phyloP scores from a whole-genome alignment of 139 green algal species.

The Trebouxia sp. region DNA sequence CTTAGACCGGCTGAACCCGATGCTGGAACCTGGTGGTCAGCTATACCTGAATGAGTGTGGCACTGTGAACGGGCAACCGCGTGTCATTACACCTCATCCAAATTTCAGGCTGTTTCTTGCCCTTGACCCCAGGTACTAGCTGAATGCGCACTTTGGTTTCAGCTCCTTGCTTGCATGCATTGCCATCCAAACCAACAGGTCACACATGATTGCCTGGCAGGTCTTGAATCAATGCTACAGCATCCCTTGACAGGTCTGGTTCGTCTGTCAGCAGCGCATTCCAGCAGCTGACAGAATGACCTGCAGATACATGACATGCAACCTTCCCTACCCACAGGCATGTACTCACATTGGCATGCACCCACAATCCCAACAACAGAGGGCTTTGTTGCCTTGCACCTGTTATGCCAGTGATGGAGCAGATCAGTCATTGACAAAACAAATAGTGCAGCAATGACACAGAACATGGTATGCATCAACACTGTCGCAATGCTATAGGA shows the following conservation, averaged over 20 bases:
- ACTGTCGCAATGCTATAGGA: constrained; percentile 45
- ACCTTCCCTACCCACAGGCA: background rate
- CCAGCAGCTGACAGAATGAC: background rate
- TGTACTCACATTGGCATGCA: too few relatives aligned
- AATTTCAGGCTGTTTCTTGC: constrained; percentile 95
- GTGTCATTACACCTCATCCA: constrained; percentile 84
- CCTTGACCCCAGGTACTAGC: constrained; percentile 82
- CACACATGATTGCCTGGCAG: background rate
- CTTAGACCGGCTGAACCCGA: constrained; percentile 95
- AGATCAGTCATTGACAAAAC: too few relatives aligned
- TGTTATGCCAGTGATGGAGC: too few relatives aligned
- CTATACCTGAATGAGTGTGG: constrained; percentile 92
- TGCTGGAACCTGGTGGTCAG: constrained; percentile 85
- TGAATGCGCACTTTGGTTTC: too few relatives aligned
- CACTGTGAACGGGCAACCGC: constrained; percentile 38
- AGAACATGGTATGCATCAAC: too few relatives aligned
- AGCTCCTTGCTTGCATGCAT: too few relatives aligned
- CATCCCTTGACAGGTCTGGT: background rate
- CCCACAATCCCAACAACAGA: too few relatives aligned
- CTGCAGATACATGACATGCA: background rate
- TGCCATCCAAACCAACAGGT: constrained; percentile 19
- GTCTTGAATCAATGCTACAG: constrained; percentile 24
- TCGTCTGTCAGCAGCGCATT: background rate
- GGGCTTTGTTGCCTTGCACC: too few relatives aligned
- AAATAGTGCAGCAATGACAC: too few relatives aligned